Evolutionary conservation across 2,329 filamentous ascomycete species (phyloP), one percentile per base, ranked within the genome.

Genomic region (Trichoderma endophyticum): DNA sequence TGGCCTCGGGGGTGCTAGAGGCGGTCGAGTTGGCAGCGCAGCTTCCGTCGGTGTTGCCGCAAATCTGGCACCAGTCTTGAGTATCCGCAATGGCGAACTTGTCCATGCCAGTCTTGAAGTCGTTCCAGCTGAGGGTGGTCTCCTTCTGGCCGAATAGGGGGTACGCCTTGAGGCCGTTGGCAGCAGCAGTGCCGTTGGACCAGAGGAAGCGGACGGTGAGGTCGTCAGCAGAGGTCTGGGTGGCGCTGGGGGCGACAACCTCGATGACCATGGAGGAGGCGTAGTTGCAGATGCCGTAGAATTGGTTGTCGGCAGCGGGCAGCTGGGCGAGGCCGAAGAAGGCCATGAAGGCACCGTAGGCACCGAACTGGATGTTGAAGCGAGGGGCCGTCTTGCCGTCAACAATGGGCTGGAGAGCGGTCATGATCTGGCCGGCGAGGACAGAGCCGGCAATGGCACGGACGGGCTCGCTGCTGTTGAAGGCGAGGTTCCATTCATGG

Each of bases 401-500:
- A 39, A 88, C 81, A n/a, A 88, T 85, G 57, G 79, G 77, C 79
- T 87, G 86, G 66, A 91, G 84, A 71, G 86, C 82, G 72, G 83
- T 80, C 59, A 90, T 75, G 73, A 90, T 81, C 79, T 89, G 84
- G 57, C 84, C 87, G 2, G 87, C 88, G 3, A 91, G 83, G 28
- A 89, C 87, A 71, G 85, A 82, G 73, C 88, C 89, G 3, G 86
- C 84, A 74, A 91, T 85, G 75, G 89, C 86, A 68, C 88, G 87
- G 75, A 87, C 84, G 59, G 87, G 83, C 77, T 95, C 93, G 82
- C 90, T 92, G 74, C 84, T 82, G 83, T 97, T 95, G 88, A 92
- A 97, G 68, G 93, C 93, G 15, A 96, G 89, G 77, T 91, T 91
- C 85, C 88, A 97, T 81, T 98, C 92, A 81, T 96, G 93, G 72